Evolutionary conservation across 176 grass and related monocot genomes (phyloP).

Genomic region (Themeda triandra): DNA sequence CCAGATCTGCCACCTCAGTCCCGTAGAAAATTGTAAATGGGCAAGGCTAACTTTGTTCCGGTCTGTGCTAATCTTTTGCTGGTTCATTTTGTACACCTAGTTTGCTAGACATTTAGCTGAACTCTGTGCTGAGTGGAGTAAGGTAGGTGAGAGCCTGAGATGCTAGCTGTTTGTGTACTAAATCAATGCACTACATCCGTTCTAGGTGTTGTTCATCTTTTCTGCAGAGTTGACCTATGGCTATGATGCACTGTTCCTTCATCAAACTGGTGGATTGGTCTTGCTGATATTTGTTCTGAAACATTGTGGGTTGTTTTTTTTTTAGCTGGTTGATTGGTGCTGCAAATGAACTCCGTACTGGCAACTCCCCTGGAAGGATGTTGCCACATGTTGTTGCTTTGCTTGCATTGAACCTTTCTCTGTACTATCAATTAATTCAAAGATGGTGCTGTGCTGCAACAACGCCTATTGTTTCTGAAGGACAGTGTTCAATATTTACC

Average conservation of each 20-base stretch:
- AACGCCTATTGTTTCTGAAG: not conserved
- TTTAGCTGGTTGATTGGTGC: not conserved
- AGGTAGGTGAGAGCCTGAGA: not conserved
- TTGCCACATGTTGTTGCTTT: not conserved
- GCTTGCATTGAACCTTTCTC: not conserved
- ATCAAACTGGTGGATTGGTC: not conserved
- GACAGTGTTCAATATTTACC: not conserved
- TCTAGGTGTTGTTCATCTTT: not conserved
- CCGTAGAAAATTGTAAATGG: constrained; percentile 32
- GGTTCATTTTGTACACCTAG: not conserved
- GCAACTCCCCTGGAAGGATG: not conserved
- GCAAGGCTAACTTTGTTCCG: constrained; percentile 23
- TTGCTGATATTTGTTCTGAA: not conserved
- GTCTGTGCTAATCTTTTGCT: constrained; percentile 10
- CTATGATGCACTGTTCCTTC: not conserved
- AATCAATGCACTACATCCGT: not conserved
- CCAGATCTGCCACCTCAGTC: not conserved
- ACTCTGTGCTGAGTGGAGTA: not conserved
- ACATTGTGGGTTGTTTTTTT: not conserved
- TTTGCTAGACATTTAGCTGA: constrained; percentile 1
- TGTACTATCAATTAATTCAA: not conserved
- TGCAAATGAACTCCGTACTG: not conserved
- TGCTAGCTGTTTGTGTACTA: not conserved
- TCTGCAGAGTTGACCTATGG: not conserved
- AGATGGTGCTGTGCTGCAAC: not conserved